These are phyloP conservation scores for Hanseniaspora thailandica DNA, from an alignment of 805 yeast species.

Conservation along the genomic window DNA sequence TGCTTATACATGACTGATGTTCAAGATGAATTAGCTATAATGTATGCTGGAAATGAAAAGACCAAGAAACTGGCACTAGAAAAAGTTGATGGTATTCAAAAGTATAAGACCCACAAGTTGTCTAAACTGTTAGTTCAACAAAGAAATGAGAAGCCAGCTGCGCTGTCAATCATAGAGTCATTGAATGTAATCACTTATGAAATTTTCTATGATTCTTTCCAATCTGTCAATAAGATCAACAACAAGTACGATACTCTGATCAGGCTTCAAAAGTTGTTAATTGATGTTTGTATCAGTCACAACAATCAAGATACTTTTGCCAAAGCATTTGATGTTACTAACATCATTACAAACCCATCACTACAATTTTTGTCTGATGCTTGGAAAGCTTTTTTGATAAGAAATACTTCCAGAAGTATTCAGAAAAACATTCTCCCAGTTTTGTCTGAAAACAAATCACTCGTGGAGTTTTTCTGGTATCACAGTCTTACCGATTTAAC, in stretches of 20 bases:
- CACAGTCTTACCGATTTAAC: neutral
- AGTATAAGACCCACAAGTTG: neutral
- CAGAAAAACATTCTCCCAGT: neutral
- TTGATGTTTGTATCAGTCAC: neutral
- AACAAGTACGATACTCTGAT: neutral
- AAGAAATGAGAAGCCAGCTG: neutral
- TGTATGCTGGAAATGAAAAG: neutral
- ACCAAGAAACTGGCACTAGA: neutral
- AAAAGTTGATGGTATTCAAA: neutral
- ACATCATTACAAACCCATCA: neutral
- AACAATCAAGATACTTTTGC: neutral
- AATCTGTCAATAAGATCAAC: neutral
- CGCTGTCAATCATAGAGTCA: neutral
- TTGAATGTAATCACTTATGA: neutral
- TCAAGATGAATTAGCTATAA: conserved; percentile 2
- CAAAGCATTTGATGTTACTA: neutral
- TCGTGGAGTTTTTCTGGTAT: neutral
- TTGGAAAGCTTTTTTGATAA: neutral
- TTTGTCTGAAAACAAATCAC: neutral
- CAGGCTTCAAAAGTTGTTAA: neutral
- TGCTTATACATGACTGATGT: conserved; percentile 4
- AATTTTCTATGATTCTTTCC: conserved; percentile 9
- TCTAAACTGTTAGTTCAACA: neutral
- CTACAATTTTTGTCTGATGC: neutral
- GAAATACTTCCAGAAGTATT: neutral